Conservation (phyloP, 352 stramenopile species). For the Phytophthora sp. region DNA sequence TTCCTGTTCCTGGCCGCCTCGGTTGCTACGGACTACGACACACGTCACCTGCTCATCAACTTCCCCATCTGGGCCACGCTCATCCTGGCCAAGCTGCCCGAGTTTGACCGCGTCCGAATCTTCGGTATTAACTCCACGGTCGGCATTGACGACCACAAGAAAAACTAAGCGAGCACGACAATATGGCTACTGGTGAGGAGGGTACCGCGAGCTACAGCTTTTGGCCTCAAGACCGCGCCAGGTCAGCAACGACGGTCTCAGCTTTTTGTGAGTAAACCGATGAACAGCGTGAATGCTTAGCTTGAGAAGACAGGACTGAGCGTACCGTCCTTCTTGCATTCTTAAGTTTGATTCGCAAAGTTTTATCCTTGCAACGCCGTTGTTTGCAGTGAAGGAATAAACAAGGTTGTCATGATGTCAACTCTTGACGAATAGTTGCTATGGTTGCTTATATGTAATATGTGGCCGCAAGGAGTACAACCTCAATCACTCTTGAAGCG, state of each 20-base stretch:
- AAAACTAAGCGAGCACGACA: constrained; percentile 34
- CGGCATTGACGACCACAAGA: constrained; percentile 93
- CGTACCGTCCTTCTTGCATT: constrained; percentile 16
- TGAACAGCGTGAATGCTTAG: constrained; percentile 26
- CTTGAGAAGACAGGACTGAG: constrained; percentile 24
- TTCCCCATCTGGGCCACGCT: constrained; percentile 91
- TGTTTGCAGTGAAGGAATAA: constrained; percentile 24
- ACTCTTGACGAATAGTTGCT: neutral
- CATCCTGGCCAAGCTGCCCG: constrained; percentile 93
- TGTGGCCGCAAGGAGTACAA: constrained; percentile 10
- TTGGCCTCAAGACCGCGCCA: constrained; percentile 9
- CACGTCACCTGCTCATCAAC: constrained; percentile 88
- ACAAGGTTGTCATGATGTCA: constrained; percentile 25
- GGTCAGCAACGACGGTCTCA: constrained; percentile 6
- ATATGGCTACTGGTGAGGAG: constrained; percentile 7
- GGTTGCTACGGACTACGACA: constrained; percentile 92
- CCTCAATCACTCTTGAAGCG: neutral
- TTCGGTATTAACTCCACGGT: constrained; percentile 97
- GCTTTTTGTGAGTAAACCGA: constrained; percentile 33
- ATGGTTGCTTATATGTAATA: constrained; percentile 1
- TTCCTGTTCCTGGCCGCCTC: constrained; percentile 88
- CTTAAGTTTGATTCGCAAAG: constrained; percentile 32
- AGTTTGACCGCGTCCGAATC: constrained; percentile 95
- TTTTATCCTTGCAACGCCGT: constrained; percentile 16
- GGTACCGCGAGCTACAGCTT: constrained; percentile 6